phyloP scores from a whole-genome alignment of 2,329 filamentous ascomycete species.

The Apiospora saccharicola region DNA sequence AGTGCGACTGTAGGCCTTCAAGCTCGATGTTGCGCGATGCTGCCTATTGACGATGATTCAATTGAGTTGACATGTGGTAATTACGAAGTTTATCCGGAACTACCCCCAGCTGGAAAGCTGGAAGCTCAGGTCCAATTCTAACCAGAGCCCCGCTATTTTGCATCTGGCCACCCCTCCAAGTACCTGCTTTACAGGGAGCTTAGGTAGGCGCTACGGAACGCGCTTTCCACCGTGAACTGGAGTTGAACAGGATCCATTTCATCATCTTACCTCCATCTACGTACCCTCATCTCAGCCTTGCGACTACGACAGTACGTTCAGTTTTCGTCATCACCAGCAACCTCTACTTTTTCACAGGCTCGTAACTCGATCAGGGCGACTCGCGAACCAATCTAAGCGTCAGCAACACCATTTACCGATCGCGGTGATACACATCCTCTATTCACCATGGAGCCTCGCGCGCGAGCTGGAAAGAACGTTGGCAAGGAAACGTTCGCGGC shows the following conservation, averaged over 20 bases:
- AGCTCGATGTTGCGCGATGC: neutral
- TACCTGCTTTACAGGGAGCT: conserved; percentile 1
- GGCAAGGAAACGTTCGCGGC: conserved; percentile 82
- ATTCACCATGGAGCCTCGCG: conserved; percentile 72
- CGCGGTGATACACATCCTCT: conserved; percentile 6
- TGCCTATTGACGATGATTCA: neutral
- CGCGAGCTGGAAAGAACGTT: conserved; percentile 80
- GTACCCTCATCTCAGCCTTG: neutral
- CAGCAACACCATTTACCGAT: neutral
- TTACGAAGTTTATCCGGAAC: conserved; percentile 16
- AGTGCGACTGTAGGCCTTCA: neutral
- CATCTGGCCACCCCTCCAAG: neutral
- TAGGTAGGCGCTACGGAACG: neutral
- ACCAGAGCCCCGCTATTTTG: neutral
- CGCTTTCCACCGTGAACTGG: conserved; percentile 7
- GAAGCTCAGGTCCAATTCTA: neutral
- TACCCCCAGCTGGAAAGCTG: neutral
- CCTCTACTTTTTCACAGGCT: neutral
- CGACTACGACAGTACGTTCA: neutral
- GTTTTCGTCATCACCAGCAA: too few species aligned
- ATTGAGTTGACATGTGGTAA: neutral
- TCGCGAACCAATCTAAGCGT: neutral
- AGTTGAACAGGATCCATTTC: conserved; percentile 3
- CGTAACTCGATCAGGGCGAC: neutral
- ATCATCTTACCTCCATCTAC: neutral